phyloP scores from a whole-genome alignment of 345 rosid species.

The Citrus unshiu region DNA sequence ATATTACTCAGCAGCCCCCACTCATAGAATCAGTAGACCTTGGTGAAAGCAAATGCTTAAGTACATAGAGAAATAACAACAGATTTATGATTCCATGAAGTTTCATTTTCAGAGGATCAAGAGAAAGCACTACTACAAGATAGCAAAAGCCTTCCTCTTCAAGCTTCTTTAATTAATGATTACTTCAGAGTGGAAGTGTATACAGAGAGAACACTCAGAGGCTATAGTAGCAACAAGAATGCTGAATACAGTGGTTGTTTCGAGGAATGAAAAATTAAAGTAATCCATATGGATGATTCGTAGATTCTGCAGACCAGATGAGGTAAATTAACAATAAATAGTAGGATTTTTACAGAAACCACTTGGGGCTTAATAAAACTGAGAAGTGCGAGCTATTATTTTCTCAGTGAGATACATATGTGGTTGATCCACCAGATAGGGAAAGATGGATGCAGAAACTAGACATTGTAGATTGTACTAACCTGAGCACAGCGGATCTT shows the following conservation, averaged over 20 bases:
- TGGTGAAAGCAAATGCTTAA: background rate
- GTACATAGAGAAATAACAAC: background rate
- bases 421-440: background rate
- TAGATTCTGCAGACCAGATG: slow-evolving; percentile 2
- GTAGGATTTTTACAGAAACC: background rate
- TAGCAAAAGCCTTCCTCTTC: background rate
- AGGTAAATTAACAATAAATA: background rate
- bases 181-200: background rate
- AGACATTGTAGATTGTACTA: slow-evolving; percentile 21
- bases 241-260: background rate
- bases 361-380: background rate
- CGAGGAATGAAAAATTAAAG: background rate
- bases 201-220: background rate
- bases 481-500: slow-evolving; percentile 83
- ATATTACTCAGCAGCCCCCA: background rate
- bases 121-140: background rate
- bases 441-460: slow-evolving; percentile 4
- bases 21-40: background rate
- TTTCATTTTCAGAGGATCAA: background rate
- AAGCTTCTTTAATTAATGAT: background rate
- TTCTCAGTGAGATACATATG: background rate
- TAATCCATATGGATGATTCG: background rate
- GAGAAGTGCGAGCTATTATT: background rate
- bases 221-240: background rate
- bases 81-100: background rate